phyloP scores from a whole-genome alignment of 352 stramenopile genomes.

The Aphanomyces cochlioides region DNA sequence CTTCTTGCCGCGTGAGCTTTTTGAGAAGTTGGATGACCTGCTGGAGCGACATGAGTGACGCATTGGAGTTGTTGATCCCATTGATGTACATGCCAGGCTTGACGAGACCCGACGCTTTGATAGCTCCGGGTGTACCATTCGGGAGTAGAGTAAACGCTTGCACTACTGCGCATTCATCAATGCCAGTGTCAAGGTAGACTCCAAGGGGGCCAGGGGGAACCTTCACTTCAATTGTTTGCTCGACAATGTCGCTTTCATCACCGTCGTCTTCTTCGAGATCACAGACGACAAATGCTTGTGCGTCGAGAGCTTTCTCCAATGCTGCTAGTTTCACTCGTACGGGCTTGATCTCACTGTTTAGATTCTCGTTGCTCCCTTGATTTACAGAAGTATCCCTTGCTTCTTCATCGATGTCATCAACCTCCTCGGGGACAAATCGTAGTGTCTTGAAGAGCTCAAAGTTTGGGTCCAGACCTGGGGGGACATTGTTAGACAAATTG shows the following conservation, averaged over 20 bases:
- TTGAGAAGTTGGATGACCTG: conserved; percentile 51
- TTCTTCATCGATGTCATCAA: neutral
- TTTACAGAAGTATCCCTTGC: neutral
- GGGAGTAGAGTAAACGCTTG: conserved; percentile 69
- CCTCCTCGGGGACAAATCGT: conserved; percentile 64
- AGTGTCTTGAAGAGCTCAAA: conserved; percentile 66
- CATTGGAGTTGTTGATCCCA: conserved; percentile 83
- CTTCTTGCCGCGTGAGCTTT: conserved; percentile 70
- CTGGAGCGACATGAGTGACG: conserved; percentile 73
- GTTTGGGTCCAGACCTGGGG: conserved; percentile 48
- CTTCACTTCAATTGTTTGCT: conserved; percentile 66
- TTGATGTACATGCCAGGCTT: conserved; percentile 81
- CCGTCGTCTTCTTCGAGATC: conserved; percentile 59
- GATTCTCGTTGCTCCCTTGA: neutral
- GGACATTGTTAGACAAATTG: neutral
- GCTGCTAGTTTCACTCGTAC: conserved; percentile 3
- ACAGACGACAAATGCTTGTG: conserved; percentile 66
- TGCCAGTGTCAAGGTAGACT: conserved; percentile 69
- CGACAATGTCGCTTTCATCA: conserved; percentile 62
- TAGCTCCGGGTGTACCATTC: conserved; percentile 53
- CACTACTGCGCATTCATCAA: conserved; percentile 73
- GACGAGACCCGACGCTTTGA: conserved; percentile 60
- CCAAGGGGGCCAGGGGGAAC: conserved; percentile 69
- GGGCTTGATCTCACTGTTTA: too few species aligned
- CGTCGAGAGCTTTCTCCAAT: conserved; percentile 57